Conservation (phyloP, 352 stramenopile species). For the Pythium vanterpoolii region DNA sequence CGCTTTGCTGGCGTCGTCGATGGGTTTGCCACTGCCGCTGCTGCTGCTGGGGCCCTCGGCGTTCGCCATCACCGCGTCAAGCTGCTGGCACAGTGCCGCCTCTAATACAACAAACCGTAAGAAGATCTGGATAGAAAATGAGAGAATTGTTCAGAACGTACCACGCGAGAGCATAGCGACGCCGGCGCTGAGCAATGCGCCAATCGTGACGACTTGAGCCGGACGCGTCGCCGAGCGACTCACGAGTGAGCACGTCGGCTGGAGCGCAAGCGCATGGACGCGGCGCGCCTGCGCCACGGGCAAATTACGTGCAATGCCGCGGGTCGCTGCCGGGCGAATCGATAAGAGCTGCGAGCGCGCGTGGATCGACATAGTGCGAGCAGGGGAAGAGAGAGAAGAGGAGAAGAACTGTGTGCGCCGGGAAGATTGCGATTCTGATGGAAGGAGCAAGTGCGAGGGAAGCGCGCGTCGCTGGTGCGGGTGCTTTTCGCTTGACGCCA, state of each 20-base stretch:
- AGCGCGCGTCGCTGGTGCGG: slow-evolving; percentile 16
- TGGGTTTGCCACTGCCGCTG: slow-evolving; percentile 7
- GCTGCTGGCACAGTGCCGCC: slow-evolving; percentile 45
- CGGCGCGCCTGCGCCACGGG: slow-evolving; percentile 15
- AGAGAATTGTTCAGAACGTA: slow-evolving; percentile 3
- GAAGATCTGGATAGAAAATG: background rate
- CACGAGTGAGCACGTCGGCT: slow-evolving; percentile 2
- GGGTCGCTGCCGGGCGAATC: slow-evolving; percentile 18
- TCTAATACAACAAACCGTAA: slow-evolving; percentile 13
- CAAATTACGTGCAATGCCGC: slow-evolving; percentile 23
- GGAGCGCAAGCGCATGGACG: slow-evolving; percentile 23
- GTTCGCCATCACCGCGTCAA: slow-evolving; percentile 32
- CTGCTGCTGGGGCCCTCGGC: slow-evolving; percentile 18
- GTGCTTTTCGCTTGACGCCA: too few relatives aligned
- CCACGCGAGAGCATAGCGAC: slow-evolving; percentile 40
- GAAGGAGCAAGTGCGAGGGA: too few relatives aligned
- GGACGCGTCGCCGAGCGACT: background rate
- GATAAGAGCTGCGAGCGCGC: slow-evolving; percentile 45
- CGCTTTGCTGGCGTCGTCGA: slow-evolving; percentile 27
- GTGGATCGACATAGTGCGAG: slow-evolving; percentile 31
- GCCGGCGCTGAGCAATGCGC: slow-evolving; percentile 45
- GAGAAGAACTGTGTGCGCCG: background rate
- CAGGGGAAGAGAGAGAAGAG: background rate
- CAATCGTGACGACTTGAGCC: slow-evolving; percentile 29
- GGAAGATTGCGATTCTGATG: background rate